phyloP scores from a whole-genome alignment of 1,284 basidiomycete species.

The Trametes versicolor region DNA sequence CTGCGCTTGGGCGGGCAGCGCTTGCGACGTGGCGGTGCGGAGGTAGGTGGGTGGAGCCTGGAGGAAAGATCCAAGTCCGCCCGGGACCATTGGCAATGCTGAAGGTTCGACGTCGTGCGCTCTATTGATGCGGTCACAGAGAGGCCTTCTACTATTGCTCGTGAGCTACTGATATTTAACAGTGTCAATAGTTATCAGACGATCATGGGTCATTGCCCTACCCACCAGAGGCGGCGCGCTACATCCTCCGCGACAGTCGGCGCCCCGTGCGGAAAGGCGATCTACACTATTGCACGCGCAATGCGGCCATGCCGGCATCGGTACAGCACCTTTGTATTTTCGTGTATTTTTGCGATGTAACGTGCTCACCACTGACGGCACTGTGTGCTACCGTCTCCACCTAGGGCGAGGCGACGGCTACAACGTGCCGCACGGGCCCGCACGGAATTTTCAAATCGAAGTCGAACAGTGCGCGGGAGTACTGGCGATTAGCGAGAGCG shows the following conservation, averaged over 20 bases:
- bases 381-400: background rate
- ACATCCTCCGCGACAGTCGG: background rate
- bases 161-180: background rate
- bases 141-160: background rate
- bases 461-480: background rate
- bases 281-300: background rate
- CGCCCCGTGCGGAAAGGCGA: background rate
- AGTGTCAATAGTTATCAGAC: background rate
- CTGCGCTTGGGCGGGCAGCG: background rate
- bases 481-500: background rate
- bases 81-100: constrained; percentile 3
- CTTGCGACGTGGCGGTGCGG: background rate
- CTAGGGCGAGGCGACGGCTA: background rate
- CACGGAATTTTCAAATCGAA: background rate
- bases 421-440: background rate
- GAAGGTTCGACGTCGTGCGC: background rate
- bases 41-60: background rate
- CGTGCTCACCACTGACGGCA: background rate
- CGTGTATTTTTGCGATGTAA: background rate
- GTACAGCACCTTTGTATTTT: background rate
- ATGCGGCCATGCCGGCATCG: background rate
- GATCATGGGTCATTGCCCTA: background rate
- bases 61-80: background rate
- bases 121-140: background rate
- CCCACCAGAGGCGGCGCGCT: background rate